Conservation (phyloP, 345 rosid genomes). For the Moricandia moricandioides region DNA sequence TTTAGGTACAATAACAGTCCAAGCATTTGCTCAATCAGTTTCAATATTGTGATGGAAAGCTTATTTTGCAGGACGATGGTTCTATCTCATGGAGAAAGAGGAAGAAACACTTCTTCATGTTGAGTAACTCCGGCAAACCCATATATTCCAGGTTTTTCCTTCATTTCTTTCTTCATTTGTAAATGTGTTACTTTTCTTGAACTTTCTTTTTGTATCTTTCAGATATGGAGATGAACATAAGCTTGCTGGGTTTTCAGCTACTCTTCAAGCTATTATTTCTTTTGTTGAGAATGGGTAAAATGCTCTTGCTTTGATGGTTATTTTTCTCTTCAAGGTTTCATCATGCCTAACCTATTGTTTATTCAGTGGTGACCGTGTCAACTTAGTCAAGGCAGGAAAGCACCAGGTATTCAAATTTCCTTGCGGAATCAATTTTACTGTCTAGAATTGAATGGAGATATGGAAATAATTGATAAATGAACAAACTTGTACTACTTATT, state of each 20-base stretch:
- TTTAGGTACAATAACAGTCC: background rate
- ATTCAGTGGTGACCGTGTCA: constrained; percentile 75
- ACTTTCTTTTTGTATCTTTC: constrained; percentile 14
- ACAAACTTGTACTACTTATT: background rate
- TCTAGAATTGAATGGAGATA: background rate
- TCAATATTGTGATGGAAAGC: background rate
- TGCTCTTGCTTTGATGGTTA: constrained; percentile 17
- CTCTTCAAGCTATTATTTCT: constrained; percentile 97
- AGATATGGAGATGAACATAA: constrained; percentile 99
- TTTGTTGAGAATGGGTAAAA: constrained; percentile 89
- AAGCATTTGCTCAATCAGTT: background rate
- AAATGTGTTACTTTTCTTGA: background rate
- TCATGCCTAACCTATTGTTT: constrained; percentile 29
- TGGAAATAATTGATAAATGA: no score
- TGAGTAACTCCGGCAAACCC: constrained; percentile 98
- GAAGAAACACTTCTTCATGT: constrained; percentile 93
- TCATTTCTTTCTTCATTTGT: background rate
- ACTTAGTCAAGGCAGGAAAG: constrained; percentile 81
- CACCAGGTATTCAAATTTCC: constrained; percentile 62
- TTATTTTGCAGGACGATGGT: constrained; percentile 77
- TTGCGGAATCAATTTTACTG: background rate
- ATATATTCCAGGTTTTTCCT: constrained; percentile 81
- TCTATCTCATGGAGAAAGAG: constrained; percentile 96
- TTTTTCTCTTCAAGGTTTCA: constrained; percentile 2
- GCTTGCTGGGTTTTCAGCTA: constrained; percentile 98